Conservation (phyloP, 2,329 filamentous ascomycete genomes). For the Ascochyta pisi region DNA sequence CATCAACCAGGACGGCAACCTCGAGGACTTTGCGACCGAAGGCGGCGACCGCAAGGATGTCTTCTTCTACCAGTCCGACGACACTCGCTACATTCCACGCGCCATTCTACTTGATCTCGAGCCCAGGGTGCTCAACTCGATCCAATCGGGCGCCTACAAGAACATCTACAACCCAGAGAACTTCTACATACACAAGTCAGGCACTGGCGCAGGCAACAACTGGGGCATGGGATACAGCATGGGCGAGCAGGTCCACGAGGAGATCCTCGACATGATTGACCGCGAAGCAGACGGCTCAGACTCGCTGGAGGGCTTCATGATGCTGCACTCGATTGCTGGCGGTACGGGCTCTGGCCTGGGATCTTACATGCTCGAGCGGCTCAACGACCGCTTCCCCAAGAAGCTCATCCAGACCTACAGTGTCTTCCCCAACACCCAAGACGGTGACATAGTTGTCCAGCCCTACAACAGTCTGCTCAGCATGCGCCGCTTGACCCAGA, state of each 20-base stretch:
- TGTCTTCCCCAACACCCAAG: slow-evolving; percentile 93
- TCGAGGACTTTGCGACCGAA: slow-evolving; percentile 97
- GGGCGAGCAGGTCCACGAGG: slow-evolving; percentile 89
- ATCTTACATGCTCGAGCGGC: slow-evolving; percentile 89
- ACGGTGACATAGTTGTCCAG: slow-evolving; percentile 92
- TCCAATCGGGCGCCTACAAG: slow-evolving; percentile 91
- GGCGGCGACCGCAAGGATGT: slow-evolving; percentile 98
- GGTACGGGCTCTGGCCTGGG: slow-evolving; percentile 96
- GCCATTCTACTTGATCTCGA: slow-evolving; percentile 96
- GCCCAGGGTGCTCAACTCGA: slow-evolving; percentile 88
- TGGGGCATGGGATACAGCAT: slow-evolving; percentile 97
- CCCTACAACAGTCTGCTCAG: slow-evolving; percentile 97
- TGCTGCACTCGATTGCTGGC: slow-evolving; percentile 96
- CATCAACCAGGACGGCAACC: slow-evolving; percentile 95
- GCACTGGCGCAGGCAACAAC: slow-evolving; percentile 94
- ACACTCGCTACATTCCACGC: slow-evolving; percentile 96
- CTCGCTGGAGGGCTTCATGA: slow-evolving; percentile 98
- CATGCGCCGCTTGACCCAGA: slow-evolving; percentile 89
- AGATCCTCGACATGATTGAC: slow-evolving; percentile 99
- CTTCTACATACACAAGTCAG: slow-evolving; percentile 95
- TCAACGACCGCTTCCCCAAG: slow-evolving; percentile 98
- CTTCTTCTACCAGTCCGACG: slow-evolving; percentile 98
- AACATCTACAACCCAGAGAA: slow-evolving; percentile 99
- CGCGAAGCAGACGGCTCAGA: slow-evolving; percentile 97
- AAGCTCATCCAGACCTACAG: slow-evolving; percentile 99